These are phyloP conservation scores for Termitomyces sp. DNA, from an alignment of 768 basidiomycete genomes.

Conservation along the genomic window DNA sequence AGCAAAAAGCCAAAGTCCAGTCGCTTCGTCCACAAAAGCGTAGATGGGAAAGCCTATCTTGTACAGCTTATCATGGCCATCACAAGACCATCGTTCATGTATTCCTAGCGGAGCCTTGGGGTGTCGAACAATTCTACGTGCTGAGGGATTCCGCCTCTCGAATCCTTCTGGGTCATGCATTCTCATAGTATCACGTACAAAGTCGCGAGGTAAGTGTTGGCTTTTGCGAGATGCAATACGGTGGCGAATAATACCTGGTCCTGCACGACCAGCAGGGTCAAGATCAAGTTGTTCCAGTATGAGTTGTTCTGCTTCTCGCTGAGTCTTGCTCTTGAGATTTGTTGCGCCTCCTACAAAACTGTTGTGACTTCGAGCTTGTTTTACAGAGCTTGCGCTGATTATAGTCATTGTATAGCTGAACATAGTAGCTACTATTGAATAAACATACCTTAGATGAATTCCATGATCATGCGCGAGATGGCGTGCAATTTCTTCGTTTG, in stretches of 20 bases:
- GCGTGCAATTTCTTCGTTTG: not conserved
- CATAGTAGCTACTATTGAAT: too few species aligned
- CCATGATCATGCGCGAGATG: not conserved
- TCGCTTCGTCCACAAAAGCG: constrained; percentile 10
- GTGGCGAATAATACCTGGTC: not conserved
- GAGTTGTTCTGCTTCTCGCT: too few species aligned
- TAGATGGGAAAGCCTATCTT: constrained; percentile 35
- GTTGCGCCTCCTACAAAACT: not conserved
- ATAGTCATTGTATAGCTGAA: too few species aligned
- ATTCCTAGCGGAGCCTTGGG: constrained; percentile 21
- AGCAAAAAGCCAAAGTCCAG: constrained; percentile 1
- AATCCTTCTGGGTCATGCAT: not conserved
- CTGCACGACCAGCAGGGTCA: not conserved
- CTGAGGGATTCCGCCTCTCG: not conserved
- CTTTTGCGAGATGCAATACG: not conserved
- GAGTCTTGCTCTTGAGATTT: too few species aligned
- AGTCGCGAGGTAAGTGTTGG: not conserved
- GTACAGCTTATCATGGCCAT: constrained; percentile 13
- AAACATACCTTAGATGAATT: not conserved
- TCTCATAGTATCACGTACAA: not conserved
- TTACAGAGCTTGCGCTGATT: not conserved
- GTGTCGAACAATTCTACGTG: constrained; percentile 18
- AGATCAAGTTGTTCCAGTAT: too few species aligned
- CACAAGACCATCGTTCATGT: not conserved
- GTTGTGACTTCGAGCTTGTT: not conserved